phyloP scores from a whole-genome alignment of 768 basidiomycete species.

The Fomitopsis pulvina region DNA sequence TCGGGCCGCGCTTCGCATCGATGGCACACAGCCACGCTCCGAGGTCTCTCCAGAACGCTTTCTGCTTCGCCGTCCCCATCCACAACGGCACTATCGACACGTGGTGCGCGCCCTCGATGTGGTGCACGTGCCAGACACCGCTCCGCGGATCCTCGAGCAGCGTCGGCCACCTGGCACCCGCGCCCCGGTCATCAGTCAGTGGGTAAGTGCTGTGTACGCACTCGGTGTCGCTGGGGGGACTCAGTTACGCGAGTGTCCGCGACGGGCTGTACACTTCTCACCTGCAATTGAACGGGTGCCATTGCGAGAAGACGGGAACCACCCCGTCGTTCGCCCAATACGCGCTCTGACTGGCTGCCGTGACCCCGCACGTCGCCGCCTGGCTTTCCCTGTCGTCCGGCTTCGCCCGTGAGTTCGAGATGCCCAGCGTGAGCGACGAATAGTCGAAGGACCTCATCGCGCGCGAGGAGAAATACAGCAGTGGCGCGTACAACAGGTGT shows the following conservation, averaged over 20 bases:
- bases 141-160: slow-evolving; percentile 15
- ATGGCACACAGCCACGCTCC: slow-evolving; percentile 31
- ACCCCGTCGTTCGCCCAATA: slow-evolving; percentile 39
- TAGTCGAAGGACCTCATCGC: slow-evolving; percentile 35
- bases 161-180: not conserved
- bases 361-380: no score
- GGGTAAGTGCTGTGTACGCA: slow-evolving; percentile 12
- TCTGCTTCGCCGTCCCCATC: slow-evolving; percentile 29
- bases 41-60: slow-evolving; percentile 33
- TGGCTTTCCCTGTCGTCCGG: not conserved
- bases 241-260: not conserved
- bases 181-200: not conserved
- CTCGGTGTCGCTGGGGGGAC: slow-evolving; percentile 4
- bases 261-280: no score
- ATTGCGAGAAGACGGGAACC: slow-evolving; percentile 44
- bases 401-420: not conserved
- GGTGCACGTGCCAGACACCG: slow-evolving; percentile 38
- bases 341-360: no score
- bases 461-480: slow-evolving; percentile 23
- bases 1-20: slow-evolving; percentile 23
- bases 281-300: slow-evolving; percentile 42
- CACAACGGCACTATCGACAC: slow-evolving; percentile 35
- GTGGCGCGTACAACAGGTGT: slow-evolving; percentile 6
- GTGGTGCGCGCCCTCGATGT: slow-evolving; percentile 30
- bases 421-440: slow-evolving; percentile 14